phyloP scores from a whole-genome alignment of 2,329 filamentous ascomycete species.

The Verticillium klebahnii region DNA sequence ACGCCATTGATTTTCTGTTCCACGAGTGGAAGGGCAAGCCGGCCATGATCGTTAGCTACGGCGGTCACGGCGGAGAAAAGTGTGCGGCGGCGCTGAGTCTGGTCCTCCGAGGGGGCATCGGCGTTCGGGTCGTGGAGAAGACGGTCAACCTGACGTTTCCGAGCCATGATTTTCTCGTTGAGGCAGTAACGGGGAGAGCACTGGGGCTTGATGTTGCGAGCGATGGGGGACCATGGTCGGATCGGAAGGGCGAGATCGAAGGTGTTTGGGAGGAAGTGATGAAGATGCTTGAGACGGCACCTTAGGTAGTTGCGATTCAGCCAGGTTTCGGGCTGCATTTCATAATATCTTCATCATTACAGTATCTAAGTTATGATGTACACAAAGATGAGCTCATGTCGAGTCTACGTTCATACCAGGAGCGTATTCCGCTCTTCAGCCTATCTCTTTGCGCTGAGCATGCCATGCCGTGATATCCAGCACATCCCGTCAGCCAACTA shows the following conservation, averaged over 20 bases:
- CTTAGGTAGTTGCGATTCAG: too few relatives aligned
- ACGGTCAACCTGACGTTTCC: neutral
- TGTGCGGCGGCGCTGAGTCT: neutral
- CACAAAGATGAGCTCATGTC: too few relatives aligned
- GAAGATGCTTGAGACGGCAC: neutral
- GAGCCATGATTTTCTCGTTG: neutral
- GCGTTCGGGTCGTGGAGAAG: neutral
- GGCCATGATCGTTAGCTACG: slow-evolving; percentile 49
- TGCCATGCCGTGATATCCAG: too few relatives aligned
- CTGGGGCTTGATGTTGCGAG: neutral
- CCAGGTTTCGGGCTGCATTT: too few relatives aligned
- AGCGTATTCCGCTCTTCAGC: too few relatives aligned
- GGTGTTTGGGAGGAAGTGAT: neutral
- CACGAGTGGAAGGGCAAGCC: slow-evolving; percentile 56
- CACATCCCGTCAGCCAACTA: too few relatives aligned
- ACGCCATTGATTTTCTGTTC: slow-evolving; percentile 57
- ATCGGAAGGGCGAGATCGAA: neutral
- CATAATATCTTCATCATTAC: too few relatives aligned
- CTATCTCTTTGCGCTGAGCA: too few relatives aligned
- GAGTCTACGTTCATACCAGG: too few relatives aligned
- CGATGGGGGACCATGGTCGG: neutral
- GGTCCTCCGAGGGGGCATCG: neutral
- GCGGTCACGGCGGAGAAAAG: slow-evolving; percentile 34
- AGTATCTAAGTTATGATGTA: too few relatives aligned
- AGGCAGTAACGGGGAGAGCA: neutral